Base-by-base conservation (phyloP, 2,329 filamentous ascomycete genomes). In the Macrophomina tecta region DNA sequence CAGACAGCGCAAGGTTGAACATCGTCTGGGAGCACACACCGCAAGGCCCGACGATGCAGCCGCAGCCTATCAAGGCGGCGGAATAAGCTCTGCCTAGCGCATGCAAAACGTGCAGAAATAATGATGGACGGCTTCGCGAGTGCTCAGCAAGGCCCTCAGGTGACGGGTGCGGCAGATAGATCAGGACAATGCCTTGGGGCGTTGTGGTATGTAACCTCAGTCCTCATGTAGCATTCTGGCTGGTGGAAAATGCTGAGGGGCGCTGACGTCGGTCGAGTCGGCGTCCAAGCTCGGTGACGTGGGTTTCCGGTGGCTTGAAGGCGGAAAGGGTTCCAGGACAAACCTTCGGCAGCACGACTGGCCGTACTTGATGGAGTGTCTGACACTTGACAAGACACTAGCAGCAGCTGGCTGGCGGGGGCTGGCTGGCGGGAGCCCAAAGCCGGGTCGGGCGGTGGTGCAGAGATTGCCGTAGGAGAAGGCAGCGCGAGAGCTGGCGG, bases 201-300 rank as follows among this genome's bases (percentile, higher is more conserved):
- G 42, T n/a, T 18, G 42, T 46, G 40, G 38, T 32, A 61, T 61
- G 56, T 49, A 49, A 61, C 56, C 28, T 45, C 28, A 34, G 30
- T 34, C 18, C 36, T 58, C 56, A 18, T 28, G 42, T 34, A 42
- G 40, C 5, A 36, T 34, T 34, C n/a, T 23, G 40, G 56, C 45
- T 14, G 46, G 42, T 61, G 30, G 32, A 55, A 16, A 38, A 55
- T 55, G 32, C 4, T 38, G 34, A 34, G 40, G 18, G 58, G 58
- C 30, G 58, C 42, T 49, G 58, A 23, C 58, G 58, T 61, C 56
- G 56, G n/a, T 38, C 56, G 56, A 60, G 40, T 46, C 40, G 40
- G 18, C 42, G n/a, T 16, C 45, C n/a, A 61, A 45, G 55, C 55
- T 23, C 55, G 55, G 55, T 32, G 55, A 58, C 55, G 56, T 46